Evolutionary conservation across 2,329 filamentous ascomycete genomes (phyloP), one percentile per base, ranked within the genome.

Genomic region (Diaporthe velutina): DNA sequence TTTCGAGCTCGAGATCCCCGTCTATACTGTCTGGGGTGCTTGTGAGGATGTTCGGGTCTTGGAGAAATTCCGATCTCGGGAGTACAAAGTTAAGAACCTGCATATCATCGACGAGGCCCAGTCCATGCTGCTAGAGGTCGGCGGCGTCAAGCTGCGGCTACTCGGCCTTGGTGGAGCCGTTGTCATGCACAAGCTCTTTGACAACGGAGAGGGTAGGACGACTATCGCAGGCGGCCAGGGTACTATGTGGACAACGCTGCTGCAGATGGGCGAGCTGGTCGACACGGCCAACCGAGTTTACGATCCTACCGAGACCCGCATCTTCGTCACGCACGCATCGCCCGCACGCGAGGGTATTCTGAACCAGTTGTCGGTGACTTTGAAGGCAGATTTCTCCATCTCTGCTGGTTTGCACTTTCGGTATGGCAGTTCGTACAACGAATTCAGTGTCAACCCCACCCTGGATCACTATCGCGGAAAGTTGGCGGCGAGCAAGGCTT

Each of bases 171-270:
- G 97, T 78, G 97, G 97, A 80, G 97, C 97, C 9, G 96, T 99
- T 7, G 97, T 99, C 75, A 99, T 99, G 95, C 97, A 99, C 89
- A 99, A 99, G 89, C 91, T 99, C 25, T 99, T 99, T 81, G 97
- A 99, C 84, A 99, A 99, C 79, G 97, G 97, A 72, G 97, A 99
- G 82, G 97, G 97, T 76, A 93, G 96, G 84, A 99, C 97, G 68
- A 99, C 97, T 2, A 99, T 99, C 84, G 97, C 97, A 30, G 97
- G 97, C 82, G 97, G 97, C 28, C 97, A 99, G 84, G 97, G 97
- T 76, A 99, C 97, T 60, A 99, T 99, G 97, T 99, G 97, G 97
- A 99, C 97, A 10, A 99, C 97, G 9, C 88, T 99, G 40, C 86
- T 99, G 78, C 97, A 99, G 85, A 99, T 99, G 94, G 97, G 97